Evolutionary conservation across 352 stramenopile species (phyloP).

Genomic region (Globisporangium sylvaticum): DNA sequence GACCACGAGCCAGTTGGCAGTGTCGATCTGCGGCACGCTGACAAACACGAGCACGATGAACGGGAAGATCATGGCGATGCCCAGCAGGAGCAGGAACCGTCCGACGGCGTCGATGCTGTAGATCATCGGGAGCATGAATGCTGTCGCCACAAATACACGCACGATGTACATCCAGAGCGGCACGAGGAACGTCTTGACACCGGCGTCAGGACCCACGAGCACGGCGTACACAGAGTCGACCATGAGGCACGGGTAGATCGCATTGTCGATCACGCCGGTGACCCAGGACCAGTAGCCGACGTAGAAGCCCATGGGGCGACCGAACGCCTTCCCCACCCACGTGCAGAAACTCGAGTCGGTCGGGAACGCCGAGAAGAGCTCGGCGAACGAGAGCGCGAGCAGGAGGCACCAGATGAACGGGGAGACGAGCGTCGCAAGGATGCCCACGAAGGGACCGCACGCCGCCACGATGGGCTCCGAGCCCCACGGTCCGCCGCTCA

Average conservation of each 20-base stretch:
- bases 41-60: slow-evolving; percentile 55
- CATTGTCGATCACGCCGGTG: slow-evolving; percentile 77
- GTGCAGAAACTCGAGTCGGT: slow-evolving; percentile 79
- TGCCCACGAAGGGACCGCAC: slow-evolving; percentile 60
- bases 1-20: slow-evolving; percentile 65
- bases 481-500: slow-evolving; percentile 66
- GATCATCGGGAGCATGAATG: slow-evolving; percentile 72
- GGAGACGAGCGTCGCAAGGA: slow-evolving; percentile 59
- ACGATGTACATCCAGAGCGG: slow-evolving; percentile 8
- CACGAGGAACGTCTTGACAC: slow-evolving; percentile 8
- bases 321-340: slow-evolving; percentile 79
- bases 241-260: slow-evolving; percentile 82
- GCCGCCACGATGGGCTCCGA: slow-evolving; percentile 62
- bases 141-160: slow-evolving; percentile 41
- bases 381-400: slow-evolving; percentile 62
- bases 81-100: slow-evolving; percentile 49
- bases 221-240: slow-evolving; percentile 44
- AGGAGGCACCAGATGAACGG: slow-evolving; percentile 70
- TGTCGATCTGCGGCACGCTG: slow-evolving; percentile 47
- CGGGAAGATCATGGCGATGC: slow-evolving; percentile 53
- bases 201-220: slow-evolving; percentile 22
- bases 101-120: slow-evolving; percentile 70
- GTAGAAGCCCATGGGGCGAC: slow-evolving; percentile 81
- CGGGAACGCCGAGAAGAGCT: slow-evolving; percentile 79
- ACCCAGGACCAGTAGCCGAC: slow-evolving; percentile 85